A percentile compares a stretch with the other conserved stretches of the same genome.
Evolutionary conservation across 768 basidiomycete genomes (phyloP).

Genomic region (Exsudoporus frostii): DNA sequence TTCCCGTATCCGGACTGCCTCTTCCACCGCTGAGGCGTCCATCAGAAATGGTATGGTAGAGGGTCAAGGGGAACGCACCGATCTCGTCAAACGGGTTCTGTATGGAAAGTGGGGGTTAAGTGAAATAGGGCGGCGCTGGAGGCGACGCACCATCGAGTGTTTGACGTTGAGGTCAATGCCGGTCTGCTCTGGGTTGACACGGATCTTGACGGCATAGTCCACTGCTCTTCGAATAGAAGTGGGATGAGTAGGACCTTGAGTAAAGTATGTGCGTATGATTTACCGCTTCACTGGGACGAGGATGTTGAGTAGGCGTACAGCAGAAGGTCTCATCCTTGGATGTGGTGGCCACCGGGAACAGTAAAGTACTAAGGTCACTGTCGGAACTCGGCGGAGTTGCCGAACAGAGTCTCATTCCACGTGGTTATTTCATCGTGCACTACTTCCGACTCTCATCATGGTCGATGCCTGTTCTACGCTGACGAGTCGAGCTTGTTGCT

Average conservation of each 20-base stretch:
- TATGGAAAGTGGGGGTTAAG: background rate
- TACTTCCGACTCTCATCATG: no score
- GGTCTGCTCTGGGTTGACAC: conserved; percentile 91
- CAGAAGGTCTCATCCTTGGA: conserved; percentile 68
- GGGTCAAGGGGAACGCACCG: conserved; percentile 45
- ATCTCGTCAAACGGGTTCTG: conserved; percentile 99
- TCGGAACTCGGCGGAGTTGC: conserved; percentile 13
- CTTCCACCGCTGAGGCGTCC: conserved; percentile 75
- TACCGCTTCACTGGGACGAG: conserved; percentile 94
- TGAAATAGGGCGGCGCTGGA: background rate
- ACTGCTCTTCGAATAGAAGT: conserved; percentile 58
- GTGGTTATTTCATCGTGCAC: background rate
- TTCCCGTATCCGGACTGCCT: conserved; percentile 93
- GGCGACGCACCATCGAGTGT: conserved; percentile 86
- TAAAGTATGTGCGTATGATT: background rate
- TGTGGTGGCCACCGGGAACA: conserved; percentile 9
- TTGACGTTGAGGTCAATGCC: conserved; percentile 97
- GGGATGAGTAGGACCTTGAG: background rate
- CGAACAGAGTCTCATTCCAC: background rate
- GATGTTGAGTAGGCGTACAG: conserved; percentile 74
- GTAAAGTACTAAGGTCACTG: background rate
- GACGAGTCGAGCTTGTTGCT: no score
- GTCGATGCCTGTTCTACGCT: no score
- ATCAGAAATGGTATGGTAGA: background rate
- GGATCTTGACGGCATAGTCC: conserved; percentile 98